Base-by-base conservation (phyloP, 768 basidiomycete species). In the Tricholoma sp. region DNA sequence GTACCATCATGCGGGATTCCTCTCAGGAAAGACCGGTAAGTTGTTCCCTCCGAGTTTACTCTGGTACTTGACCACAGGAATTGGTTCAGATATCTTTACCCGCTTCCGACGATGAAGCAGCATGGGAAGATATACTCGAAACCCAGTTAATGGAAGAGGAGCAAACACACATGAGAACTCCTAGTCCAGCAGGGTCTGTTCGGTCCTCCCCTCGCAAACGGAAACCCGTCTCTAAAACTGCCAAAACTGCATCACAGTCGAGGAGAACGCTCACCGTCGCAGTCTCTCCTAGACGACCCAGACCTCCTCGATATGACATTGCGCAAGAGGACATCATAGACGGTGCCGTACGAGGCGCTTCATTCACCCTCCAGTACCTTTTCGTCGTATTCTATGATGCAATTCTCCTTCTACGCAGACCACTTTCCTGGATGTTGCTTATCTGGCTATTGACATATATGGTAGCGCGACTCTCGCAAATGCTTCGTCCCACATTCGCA, bases 371-470 rank as follows among this genome's bases (percentile, higher is more conserved):
- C 9, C 55, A 55, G 6, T 89, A 85, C 64, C 28, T 69, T 17
- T 63, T 80, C 20, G 80, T 82, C 61, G 67, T 90, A 34, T 28
- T 84, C 55, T 66, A 65, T 41, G 72, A 68, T 17, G 77, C 82
- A 0, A 61, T 88, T 41, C 65, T 70, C 15, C 73, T 82, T 31
- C 73, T 89, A 56, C 78, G 80, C 39, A 72, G 63, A 53, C 88
- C 88, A 1, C 73, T 91, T 12, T 76, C 78, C 6, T 52, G 85
- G 57, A 61, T 85, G 34, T 61, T 86, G 20, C 78, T 79, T 57
- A 31, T 84, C 9, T 82, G 72, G 70, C 58, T 85, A 58, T 69
- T 88, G 33, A 72, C 79, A 6, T 61, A 79, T 54, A 59, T 82
- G 59, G 49, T 80, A 6, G 67, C 65, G n/a, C 62, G 66, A 33